Evolutionary conservation across 768 basidiomycete genomes (phyloP).

Genomic region (Hygrocybe coccinea): DNA sequence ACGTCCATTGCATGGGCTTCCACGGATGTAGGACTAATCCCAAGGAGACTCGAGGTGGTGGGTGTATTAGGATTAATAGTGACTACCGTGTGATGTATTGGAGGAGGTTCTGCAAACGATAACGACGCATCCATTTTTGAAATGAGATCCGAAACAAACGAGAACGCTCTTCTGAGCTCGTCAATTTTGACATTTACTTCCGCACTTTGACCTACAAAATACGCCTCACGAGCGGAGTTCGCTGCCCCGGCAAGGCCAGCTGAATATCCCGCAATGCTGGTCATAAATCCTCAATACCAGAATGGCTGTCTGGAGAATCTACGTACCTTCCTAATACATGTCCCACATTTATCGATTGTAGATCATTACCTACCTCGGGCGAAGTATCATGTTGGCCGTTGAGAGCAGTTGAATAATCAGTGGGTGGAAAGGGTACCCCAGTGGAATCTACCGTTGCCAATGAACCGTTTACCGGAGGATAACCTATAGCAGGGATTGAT

Average conservation of each 20-base stretch:
- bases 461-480: background rate
- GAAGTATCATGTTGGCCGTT: slow-evolving; percentile 14
- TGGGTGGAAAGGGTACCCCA: slow-evolving; percentile 16
- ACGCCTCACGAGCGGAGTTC: slow-evolving; percentile 50
- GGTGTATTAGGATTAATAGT: background rate
- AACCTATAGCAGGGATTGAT: background rate
- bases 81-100: background rate
- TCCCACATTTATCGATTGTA: slow-evolving; percentile 19
- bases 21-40: background rate
- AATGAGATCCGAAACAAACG: slow-evolving; percentile 52
- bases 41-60: background rate
- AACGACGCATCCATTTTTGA: slow-evolving; percentile 33
- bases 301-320: background rate
- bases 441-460: slow-evolving; percentile 19
- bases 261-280: slow-evolving; percentile 7
- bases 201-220: slow-evolving; percentile 40
- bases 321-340: slow-evolving; percentile 55
- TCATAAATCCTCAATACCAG: background rate
- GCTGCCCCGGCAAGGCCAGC: slow-evolving; percentile 59
- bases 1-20: slow-evolving; percentile 22
- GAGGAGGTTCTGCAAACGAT: background rate
- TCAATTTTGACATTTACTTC: slow-evolving; percentile 50
- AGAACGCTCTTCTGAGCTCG: slow-evolving; percentile 51
- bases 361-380: slow-evolving; percentile 30
- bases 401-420: slow-evolving; percentile 22